Base-by-base conservation (phyloP, 495 filamentous ascomycete species). In the Choiromyces venosus region DNA sequence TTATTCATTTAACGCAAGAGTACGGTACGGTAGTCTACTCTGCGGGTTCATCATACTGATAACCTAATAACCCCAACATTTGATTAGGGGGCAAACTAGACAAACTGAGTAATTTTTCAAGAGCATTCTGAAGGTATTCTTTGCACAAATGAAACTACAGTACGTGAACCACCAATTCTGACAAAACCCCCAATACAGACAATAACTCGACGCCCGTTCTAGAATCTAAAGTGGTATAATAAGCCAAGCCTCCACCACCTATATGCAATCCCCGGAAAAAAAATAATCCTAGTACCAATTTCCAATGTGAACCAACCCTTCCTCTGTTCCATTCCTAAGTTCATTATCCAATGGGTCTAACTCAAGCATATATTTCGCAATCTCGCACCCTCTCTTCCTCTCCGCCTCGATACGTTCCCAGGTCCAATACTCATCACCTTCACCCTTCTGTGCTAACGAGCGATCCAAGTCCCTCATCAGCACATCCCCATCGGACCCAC, bases 401-500 rank as follows among this genome's bases (percentile, higher is more conserved):
- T 90, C 87, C 73, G 83, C 82, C 72, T 91, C 89, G 35, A 91
- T 85, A 7, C 82, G 76, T 74, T 87, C 85, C 84, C 87, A 87
- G 7, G 84, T 84, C 85, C 86, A 89, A 66, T 86, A 85, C 2
- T 36, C 76, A 33, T 81, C 82, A 38, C 77, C 68, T 72, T 77
- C 74, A 83, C 84, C 85, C 46, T 80, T 81, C 65, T 78, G 79
- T 18, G 37, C 25, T 29, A 61, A 33, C 4, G 64, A 38, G 14
- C 42, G 14, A 0, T 80, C 78, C 67, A 82, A 77, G 74, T 84
- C 77, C 42, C 72, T 81, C 6, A 91, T 88, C 29, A 97, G 83
- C 80, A 95, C 83, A 21, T 89, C 88, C 56, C 87, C 87, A 56
- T 89, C 86, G 67, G 97, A 84, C 18, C 93, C 85, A 52, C 91